phyloP scores from a whole-genome alignment of 306 rosid species.

The Corylus avellana region DNA sequence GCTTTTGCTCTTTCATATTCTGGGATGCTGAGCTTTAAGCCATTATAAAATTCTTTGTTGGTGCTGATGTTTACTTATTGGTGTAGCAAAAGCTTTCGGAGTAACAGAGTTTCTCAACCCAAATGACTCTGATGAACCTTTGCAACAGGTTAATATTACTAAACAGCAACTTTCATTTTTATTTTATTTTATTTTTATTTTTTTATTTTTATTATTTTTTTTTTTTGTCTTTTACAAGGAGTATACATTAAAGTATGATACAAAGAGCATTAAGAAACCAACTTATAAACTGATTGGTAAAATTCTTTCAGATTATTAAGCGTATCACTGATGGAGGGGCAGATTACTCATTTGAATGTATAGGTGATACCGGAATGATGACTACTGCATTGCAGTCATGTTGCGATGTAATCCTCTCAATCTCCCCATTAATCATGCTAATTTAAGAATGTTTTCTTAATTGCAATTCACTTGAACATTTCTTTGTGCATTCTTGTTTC shows the following conservation, averaged over 20 bases:
- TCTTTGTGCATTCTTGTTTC: constrained; percentile 15
- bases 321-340: constrained; percentile 88
- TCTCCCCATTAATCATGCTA: constrained; percentile 8
- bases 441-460: constrained; percentile 15
- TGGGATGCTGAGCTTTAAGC: constrained; percentile 12
- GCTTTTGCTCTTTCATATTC: neutral
- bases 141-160: constrained; percentile 59
- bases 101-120: constrained; percentile 73
- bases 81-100: constrained; percentile 85
- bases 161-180: neutral
- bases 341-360: constrained; percentile 89
- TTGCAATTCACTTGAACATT: constrained; percentile 17
- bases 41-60: constrained; percentile 17
- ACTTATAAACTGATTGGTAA: constrained; percentile 18
- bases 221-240: neutral
- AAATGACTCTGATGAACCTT: constrained; percentile 58
- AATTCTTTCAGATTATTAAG: constrained; percentile 65
- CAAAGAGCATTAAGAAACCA: neutral
- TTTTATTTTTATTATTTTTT: neutral
- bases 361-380: constrained; percentile 88
- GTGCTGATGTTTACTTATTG: constrained; percentile 31
- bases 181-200: neutral
- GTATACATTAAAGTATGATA: neutral
- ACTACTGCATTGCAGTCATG: constrained; percentile 91
- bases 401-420: constrained; percentile 65